phyloP scores from a whole-genome alignment of 768 basidiomycete species.

The Boletellus emodensis region DNA sequence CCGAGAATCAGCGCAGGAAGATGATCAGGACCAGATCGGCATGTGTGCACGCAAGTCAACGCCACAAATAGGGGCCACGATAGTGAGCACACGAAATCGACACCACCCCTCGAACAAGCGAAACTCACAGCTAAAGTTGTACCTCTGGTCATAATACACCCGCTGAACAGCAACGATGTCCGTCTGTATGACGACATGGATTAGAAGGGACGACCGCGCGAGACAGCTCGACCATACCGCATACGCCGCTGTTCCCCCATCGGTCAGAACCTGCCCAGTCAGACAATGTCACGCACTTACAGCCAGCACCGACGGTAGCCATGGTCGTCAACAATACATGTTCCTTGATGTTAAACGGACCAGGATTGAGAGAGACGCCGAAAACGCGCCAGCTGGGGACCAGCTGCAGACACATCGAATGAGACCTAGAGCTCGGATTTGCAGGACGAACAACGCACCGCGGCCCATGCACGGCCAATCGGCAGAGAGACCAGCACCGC shows the following conservation, averaged over 20 bases:
- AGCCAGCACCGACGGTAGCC: slow-evolving; percentile 42
- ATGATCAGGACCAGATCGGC: not conserved
- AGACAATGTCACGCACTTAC: slow-evolving; percentile 13
- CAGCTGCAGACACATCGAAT: slow-evolving; percentile 24
- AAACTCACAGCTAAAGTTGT: slow-evolving; percentile 45
- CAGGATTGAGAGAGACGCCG: slow-evolving; percentile 65
- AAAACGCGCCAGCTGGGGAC: slow-evolving; percentile 51
- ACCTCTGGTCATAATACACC: slow-evolving; percentile 60
- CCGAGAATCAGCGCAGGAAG: not conserved
- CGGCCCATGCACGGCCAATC: slow-evolving; percentile 62
- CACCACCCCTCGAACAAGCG: not conserved
- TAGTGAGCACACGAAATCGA: not conserved
- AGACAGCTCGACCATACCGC: slow-evolving; percentile 28
- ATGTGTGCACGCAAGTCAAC: not conserved
- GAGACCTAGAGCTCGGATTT: not conserved
- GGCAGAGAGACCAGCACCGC: slow-evolving; percentile 71
- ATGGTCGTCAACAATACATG: slow-evolving; percentile 68
- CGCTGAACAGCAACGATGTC: slow-evolving; percentile 73
- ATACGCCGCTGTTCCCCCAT: slow-evolving; percentile 38
- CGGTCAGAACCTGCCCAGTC: not conserved
- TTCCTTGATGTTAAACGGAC: slow-evolving; percentile 74
- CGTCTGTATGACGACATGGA: slow-evolving; percentile 33
- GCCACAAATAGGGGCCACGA: not conserved
- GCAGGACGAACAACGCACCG: slow-evolving; percentile 13
- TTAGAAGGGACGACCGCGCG: not conserved